A percentile compares a stretch with the other conserved stretches of the same genome.
Conservation (phyloP, 345 rosid species). For the Ricinus communis region DNA sequence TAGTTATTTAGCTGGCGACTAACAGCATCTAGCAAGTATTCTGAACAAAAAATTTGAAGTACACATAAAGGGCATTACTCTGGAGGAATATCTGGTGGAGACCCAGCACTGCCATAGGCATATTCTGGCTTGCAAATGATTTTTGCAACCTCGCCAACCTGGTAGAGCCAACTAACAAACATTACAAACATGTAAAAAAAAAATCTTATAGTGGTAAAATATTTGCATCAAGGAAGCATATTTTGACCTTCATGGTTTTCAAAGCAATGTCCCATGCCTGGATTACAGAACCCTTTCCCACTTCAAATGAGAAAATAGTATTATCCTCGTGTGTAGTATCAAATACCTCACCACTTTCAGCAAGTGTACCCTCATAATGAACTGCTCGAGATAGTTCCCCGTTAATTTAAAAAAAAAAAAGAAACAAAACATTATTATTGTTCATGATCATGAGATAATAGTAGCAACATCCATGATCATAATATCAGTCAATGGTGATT, state of each 20-base stretch:
- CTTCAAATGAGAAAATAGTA: conserved; percentile 78
- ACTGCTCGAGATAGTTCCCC: conserved; percentile 43
- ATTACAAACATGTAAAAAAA: not conserved
- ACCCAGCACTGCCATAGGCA: conserved; percentile 85
- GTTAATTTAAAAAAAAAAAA: not conserved
- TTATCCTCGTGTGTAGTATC: conserved; percentile 90
- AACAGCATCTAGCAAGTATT: conserved; percentile 1
- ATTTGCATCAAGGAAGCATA: conserved; percentile 3
- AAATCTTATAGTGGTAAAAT: not conserved
- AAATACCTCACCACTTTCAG: conserved; percentile 81
- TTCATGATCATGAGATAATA: too few relatives aligned
- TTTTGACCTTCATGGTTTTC: conserved; percentile 76
- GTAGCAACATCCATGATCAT: too few relatives aligned
- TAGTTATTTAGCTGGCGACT: not conserved
- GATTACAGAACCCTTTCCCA: conserved; percentile 82
- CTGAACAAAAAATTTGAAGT: not conserved
- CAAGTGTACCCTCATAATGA: conserved; percentile 82
- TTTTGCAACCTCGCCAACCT: conserved; percentile 98
- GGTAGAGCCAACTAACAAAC: conserved; percentile 13
- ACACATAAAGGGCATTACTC: conserved; percentile 42
- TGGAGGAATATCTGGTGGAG: conserved; percentile 91
- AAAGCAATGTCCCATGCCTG: conserved; percentile 86
- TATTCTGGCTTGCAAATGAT: conserved; percentile 90
- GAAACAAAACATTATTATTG: too few relatives aligned
- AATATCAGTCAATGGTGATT: too few relatives aligned